These are phyloP conservation scores for Rauvolfia tetraphylla DNA, from an alignment of 257 asterid genomes.

Conservation along the genomic window DNA sequence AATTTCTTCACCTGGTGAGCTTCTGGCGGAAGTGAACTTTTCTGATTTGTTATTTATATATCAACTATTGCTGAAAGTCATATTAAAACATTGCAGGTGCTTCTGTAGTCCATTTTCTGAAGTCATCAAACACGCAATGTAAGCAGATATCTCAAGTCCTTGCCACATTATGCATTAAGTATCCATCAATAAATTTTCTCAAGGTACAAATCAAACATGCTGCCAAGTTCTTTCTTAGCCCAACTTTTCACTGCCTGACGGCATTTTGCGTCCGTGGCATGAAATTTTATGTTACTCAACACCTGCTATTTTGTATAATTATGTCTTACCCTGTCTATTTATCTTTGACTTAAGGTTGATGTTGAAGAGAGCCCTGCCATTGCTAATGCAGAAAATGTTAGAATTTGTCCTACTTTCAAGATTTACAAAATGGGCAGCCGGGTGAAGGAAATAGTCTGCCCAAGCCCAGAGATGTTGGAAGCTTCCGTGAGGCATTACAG, in stretches of 20 bases:
- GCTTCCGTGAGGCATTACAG: constrained; percentile 79
- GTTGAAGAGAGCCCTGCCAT: constrained; percentile 54
- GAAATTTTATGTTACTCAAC: not conserved
- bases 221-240: not conserved
- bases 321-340: not conserved
- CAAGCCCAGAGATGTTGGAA: constrained; percentile 77
- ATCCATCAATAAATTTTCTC: constrained; percentile 69
- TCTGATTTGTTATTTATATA: not conserved
- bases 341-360: constrained; percentile 53
- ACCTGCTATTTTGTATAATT: not conserved
- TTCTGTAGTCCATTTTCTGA: constrained; percentile 65
- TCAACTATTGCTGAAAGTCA: constrained; percentile 12
- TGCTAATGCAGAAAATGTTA: constrained; percentile 64
- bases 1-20: constrained; percentile 65
- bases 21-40: not conserved
- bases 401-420: constrained; percentile 73
- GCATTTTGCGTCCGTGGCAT: not conserved
- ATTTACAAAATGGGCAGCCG: constrained; percentile 58
- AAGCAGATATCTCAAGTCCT: constrained; percentile 59
- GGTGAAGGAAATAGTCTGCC: constrained; percentile 79
- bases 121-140: constrained; percentile 47
- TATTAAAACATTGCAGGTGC: constrained; percentile 50
- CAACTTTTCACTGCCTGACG: not conserved
- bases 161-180: constrained; percentile 60
- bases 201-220: constrained; percentile 42